Percentiles rank a stretch among this genome's conserved stretches.
Evolutionary conservation across 305 asterid genomes (phyloP).

Genomic region (Rubia tinctorum): DNA sequence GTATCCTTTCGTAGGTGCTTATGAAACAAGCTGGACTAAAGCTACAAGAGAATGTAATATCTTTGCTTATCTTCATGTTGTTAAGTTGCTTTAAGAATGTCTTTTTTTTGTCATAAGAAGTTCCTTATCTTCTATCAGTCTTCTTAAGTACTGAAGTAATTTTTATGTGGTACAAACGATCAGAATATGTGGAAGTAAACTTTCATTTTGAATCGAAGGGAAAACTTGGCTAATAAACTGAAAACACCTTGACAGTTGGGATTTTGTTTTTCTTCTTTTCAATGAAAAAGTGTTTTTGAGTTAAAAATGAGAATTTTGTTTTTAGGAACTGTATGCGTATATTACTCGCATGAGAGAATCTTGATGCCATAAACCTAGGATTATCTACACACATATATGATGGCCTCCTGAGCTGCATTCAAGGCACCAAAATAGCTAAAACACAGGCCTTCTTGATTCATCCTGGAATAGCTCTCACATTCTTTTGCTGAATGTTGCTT

Average conservation of each 20-base stretch:
- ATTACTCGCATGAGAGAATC: not conserved
- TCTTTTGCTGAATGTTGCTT: not conserved
- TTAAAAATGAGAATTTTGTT: not conserved
- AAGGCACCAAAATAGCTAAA: not conserved
- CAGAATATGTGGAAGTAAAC: too few species aligned
- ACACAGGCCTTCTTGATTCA: not conserved
- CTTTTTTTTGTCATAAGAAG: not conserved
- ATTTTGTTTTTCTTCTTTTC: not conserved
- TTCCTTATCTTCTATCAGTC: not conserved
- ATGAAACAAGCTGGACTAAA: slow-evolving; percentile 92
- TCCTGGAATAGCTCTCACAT: not conserved
- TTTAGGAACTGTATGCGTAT: not conserved
- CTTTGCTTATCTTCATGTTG: slow-evolving; percentile 9
- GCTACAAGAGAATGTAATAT: slow-evolving; percentile 82
- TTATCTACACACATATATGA: too few species aligned
- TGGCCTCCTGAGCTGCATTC: too few species aligned
- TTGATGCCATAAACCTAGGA: not conserved
- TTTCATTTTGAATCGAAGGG: not conserved
- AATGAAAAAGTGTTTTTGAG: not conserved
- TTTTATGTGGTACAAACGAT: not conserved
- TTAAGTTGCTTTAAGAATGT: slow-evolving; percentile 3
- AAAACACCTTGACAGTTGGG: not conserved
- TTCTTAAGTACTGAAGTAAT: not conserved
- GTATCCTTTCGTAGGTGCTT: slow-evolving; percentile 60
- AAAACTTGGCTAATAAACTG: not conserved